Conservation (phyloP, 2,329 filamentous ascomycete species). For the Ceratocystis huliohia region DNA sequence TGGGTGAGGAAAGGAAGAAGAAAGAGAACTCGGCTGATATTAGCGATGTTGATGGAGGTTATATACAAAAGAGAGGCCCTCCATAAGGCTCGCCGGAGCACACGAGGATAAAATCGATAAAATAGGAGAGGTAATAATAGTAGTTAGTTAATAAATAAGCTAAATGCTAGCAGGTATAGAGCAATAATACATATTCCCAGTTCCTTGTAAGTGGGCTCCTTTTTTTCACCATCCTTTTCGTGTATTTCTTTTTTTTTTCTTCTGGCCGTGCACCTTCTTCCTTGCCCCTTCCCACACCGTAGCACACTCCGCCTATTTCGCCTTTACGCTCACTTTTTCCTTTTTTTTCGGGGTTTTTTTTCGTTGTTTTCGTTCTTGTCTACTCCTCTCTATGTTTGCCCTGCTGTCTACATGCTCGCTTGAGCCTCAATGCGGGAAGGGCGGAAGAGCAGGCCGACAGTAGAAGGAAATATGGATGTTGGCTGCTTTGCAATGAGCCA, state of each 20-base stretch:
- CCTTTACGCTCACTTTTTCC: neutral
- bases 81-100: neutral
- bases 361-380: neutral
- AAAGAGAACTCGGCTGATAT: neutral
- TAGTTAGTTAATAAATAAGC: neutral
- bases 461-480: neutral
- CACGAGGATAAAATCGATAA: neutral
- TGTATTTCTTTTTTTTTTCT: neutral
- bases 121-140: neutral
- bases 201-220: neutral
- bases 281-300: neutral
- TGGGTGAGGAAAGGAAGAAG: constrained; percentile 11
- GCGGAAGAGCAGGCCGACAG: neutral
- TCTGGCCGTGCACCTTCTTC: neutral
- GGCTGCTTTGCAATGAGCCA: neutral
- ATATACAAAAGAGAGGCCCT: neutral
- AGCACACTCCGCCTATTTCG: neutral
- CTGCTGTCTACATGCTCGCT: neutral
- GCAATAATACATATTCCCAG: neutral
- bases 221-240: neutral
- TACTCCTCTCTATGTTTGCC: neutral
- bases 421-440: neutral
- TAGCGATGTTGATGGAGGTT: constrained; percentile 3
- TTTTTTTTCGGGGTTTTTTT: neutral
- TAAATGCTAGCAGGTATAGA: neutral